These are phyloP conservation scores for Citrus trifoliata DNA, from an alignment of 345 rosid genomes.

Conservation along the genomic window DNA sequence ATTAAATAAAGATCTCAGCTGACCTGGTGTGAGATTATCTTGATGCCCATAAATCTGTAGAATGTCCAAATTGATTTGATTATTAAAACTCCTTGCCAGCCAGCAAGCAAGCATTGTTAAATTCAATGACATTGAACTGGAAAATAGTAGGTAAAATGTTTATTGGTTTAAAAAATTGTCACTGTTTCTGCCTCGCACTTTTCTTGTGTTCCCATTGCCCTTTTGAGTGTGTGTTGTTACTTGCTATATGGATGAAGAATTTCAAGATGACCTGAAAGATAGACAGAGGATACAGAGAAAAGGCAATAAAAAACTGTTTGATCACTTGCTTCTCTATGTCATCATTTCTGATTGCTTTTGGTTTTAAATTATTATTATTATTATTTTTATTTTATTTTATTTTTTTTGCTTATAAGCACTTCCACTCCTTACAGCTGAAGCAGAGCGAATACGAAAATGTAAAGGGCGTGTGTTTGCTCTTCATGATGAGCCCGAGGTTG, in stretches of 20 bases:
- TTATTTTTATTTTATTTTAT: too few species aligned
- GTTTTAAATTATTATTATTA: too few species aligned
- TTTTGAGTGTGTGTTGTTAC: not conserved
- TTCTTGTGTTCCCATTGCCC: not conserved
- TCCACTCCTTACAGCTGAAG: constrained; percentile 59
- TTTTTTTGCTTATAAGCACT: constrained; percentile 2
- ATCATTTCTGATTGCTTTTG: constrained; percentile 6
- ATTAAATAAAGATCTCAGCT: not conserved
- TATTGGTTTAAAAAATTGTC: not conserved
- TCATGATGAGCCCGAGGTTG: constrained; percentile 93
- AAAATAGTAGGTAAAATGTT: not conserved
- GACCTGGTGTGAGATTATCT: not conserved
- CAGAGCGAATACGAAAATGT: constrained; percentile 85
- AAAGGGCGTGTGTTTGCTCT: constrained; percentile 95
- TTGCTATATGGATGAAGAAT: not conserved
- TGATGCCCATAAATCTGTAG: not conserved
- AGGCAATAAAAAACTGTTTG: not conserved
- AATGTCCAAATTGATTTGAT: not conserved
- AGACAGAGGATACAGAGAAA: not conserved
- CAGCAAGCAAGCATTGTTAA: not conserved
- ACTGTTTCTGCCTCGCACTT: not conserved
- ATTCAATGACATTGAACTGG: not conserved
- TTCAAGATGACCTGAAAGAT: not conserved
- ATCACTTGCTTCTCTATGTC: not conserved
- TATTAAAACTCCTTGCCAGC: not conserved